phyloP scores from a whole-genome alignment of 768 basidiomycete species.

The Leucosporidium creatinivorum region DNA sequence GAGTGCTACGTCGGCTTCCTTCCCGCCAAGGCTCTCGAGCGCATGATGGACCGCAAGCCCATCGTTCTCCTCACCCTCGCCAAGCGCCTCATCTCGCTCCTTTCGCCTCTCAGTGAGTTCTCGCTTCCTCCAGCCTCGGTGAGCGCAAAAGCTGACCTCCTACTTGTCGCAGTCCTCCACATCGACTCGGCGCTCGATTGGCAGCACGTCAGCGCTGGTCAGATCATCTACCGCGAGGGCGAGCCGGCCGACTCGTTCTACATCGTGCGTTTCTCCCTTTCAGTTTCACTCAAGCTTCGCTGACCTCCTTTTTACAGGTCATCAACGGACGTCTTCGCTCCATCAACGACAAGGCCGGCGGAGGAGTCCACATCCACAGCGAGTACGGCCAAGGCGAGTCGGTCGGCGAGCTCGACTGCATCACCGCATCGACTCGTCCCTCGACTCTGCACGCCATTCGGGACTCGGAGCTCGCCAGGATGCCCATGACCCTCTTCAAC shows the following conservation, averaged over 20 bases:
- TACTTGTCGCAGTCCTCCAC: constrained; percentile 62
- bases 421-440: constrained; percentile 75
- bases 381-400: constrained; percentile 98
- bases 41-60: constrained; percentile 83
- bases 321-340: constrained; percentile 93
- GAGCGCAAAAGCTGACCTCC: too few species aligned
- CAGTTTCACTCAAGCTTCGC: too few species aligned
- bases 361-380: constrained; percentile 69
- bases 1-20: constrained; percentile 97
- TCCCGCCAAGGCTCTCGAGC: constrained; percentile 76
- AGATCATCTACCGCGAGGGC: constrained; percentile 85
- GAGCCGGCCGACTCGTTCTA: constrained; percentile 93
- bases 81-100: constrained; percentile 86
- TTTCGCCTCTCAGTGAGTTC: constrained; percentile 74
- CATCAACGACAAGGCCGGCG: constrained; percentile 68
- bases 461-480: constrained; percentile 90
- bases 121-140: not conserved
- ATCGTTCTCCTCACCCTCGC: constrained; percentile 92
- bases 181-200: constrained; percentile 96
- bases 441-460: constrained; percentile 96
- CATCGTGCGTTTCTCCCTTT: constrained; percentile 50
- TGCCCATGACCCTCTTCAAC: constrained; percentile 96
- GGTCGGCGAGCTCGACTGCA: constrained; percentile 95
- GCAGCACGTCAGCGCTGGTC: constrained; percentile 94
- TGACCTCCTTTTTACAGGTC: constrained; percentile 40